Percentiles rank a stretch among this genome's conserved stretches.
These are phyloP conservation scores for Boletus bicolor DNA, from an alignment of 768 basidiomycete genomes.

Conservation along the genomic window DNA sequence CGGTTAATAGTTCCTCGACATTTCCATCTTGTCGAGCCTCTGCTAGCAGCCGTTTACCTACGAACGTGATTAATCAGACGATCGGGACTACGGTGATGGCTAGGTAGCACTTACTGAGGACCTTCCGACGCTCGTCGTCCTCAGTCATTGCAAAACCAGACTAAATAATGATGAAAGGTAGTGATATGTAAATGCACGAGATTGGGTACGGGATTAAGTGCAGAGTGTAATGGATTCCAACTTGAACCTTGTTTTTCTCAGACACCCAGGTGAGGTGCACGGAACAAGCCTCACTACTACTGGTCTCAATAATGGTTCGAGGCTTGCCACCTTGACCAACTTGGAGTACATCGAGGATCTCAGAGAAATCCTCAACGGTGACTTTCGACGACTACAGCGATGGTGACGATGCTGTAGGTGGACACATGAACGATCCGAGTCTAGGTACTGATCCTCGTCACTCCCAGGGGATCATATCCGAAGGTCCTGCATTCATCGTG, in stretches of 20 bases:
- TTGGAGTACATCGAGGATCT: background rate
- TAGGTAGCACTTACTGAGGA: constrained; percentile 20
- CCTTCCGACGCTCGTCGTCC: constrained; percentile 8
- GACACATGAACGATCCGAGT: background rate
- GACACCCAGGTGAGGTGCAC: no score
- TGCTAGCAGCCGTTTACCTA: constrained; percentile 26
- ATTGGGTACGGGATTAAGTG: background rate
- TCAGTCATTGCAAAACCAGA: constrained; percentile 12
- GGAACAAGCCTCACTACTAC: no score
- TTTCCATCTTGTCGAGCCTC: constrained; percentile 25
- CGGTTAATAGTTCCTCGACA: constrained; percentile 25
- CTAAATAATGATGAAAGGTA: background rate
- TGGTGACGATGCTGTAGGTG: constrained; percentile 2
- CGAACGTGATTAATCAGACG: background rate
- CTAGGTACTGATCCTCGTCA: constrained; percentile 4
- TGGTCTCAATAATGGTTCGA: background rate
- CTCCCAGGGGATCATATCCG: constrained; percentile 20
- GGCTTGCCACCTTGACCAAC: background rate
- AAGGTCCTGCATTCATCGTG: constrained; percentile 26
- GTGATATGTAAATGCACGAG: background rate
- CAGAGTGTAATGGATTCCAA: background rate
- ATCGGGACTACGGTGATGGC: background rate
- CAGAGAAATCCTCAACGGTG: constrained; percentile 3
- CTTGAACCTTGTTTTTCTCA: no score
- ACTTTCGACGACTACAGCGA: background rate